These are phyloP conservation scores for Fusarium drepaniforme DNA, from an alignment of 2,329 filamentous ascomycete genomes.

Conservation along the genomic window DNA sequence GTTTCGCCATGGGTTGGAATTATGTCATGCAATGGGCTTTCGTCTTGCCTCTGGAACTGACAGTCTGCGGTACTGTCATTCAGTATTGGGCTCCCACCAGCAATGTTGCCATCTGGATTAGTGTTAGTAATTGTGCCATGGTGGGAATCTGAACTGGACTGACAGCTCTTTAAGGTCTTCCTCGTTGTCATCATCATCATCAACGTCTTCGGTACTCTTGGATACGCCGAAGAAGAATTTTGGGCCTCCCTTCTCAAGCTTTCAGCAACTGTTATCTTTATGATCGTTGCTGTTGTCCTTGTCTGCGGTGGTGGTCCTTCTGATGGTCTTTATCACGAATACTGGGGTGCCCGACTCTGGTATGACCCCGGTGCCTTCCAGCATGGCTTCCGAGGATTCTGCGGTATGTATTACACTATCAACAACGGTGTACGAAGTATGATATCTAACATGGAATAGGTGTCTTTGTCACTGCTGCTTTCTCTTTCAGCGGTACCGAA, in stretches of 20 bases:
- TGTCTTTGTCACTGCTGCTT: constrained; percentile 73
- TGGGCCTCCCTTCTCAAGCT: constrained; percentile 69
- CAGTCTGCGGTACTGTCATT: constrained; percentile 62
- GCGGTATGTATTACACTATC: constrained; percentile 58
- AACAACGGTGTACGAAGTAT: accelerated
- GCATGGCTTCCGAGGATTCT: constrained; percentile 81
- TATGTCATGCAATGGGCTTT: constrained; percentile 60
- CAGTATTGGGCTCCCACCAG: constrained; percentile 60
- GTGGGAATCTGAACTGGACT: neutral
- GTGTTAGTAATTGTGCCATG: too few species aligned
- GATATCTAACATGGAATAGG: constrained; percentile 14
- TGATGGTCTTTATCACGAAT: constrained; percentile 56
- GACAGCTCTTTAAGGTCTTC: constrained; percentile 55
- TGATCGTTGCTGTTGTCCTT: constrained; percentile 71
- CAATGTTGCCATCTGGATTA: constrained; percentile 64
- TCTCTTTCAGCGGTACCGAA: constrained; percentile 80
- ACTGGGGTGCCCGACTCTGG: constrained; percentile 65
- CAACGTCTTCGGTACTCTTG: constrained; percentile 68
- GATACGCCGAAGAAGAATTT: constrained; percentile 72
- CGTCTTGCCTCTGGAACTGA: constrained; percentile 61
- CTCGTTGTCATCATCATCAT: constrained; percentile 63
- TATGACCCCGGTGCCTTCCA: constrained; percentile 69
- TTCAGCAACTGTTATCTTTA: constrained; percentile 70
- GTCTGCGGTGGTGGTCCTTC: constrained; percentile 71
- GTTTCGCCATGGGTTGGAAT: constrained; percentile 61